Conservation (phyloP, 2,329 filamentous ascomycete species). For the Colletotrichum noveboracense region DNA sequence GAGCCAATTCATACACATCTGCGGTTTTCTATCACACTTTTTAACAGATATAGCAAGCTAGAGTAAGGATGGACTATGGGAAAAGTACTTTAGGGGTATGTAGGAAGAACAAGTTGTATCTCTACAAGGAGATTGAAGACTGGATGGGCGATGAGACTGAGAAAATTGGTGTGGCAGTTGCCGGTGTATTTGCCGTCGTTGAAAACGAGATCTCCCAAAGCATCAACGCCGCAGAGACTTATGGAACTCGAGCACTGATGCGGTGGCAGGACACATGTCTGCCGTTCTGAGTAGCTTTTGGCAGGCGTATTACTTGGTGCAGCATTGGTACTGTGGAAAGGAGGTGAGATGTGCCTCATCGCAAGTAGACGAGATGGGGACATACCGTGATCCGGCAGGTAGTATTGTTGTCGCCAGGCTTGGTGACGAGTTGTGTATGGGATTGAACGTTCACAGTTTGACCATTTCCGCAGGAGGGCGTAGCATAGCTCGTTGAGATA, state of each 20-base stretch:
- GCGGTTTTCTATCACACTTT: background rate
- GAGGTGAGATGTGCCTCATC: no score
- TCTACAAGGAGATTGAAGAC: background rate
- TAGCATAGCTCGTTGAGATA: no score
- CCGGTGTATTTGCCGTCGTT: background rate
- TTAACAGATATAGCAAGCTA: background rate
- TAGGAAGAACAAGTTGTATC: background rate
- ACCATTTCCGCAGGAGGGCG: no score
- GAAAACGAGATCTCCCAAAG: background rate
- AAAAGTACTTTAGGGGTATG: background rate
- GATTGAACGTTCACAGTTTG: no score
- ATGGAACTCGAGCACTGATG: background rate
- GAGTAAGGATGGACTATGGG: background rate
- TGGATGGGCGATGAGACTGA: background rate
- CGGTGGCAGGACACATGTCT: no score
- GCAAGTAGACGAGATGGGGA: no score
- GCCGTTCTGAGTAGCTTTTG: no score
- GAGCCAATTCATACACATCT: background rate
- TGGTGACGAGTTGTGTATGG: no score
- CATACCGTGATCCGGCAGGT: no score
- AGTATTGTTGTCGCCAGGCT: no score
- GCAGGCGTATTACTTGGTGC: no score
- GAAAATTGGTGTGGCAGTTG: background rate
- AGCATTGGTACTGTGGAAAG: no score
- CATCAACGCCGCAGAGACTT: background rate